Evolutionary conservation across 495 filamentous ascomycete species (phyloP).

Genomic region (Opeltia flavorubescens): DNA sequence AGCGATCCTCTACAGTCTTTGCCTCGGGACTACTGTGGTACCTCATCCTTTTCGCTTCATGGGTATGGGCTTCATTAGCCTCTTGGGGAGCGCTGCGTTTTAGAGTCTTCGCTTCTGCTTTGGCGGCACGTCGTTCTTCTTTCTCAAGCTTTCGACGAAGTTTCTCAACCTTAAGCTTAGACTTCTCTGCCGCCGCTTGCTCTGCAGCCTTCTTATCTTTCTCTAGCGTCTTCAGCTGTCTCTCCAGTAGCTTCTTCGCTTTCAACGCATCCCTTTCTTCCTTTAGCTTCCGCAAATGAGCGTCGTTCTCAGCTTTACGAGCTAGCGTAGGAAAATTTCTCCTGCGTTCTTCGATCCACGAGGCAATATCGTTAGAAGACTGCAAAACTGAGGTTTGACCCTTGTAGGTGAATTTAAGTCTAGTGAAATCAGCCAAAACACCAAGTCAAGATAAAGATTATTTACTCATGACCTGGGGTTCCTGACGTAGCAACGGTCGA

Average conservation of each 20-base stretch:
- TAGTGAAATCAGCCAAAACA: constrained; percentile 1
- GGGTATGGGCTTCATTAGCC: not conserved
- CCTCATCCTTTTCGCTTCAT: constrained; percentile 3
- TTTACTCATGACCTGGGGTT: constrained; percentile 27
- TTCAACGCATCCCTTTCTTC: constrained; percentile 15
- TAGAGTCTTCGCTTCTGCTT: constrained; percentile 31
- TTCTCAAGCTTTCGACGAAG: constrained; percentile 31
- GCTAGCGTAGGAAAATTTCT: constrained; percentile 65
- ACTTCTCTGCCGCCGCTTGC: constrained; percentile 20
- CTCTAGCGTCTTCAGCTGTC: constrained; percentile 1
- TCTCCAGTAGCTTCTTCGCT: constrained; percentile 1
- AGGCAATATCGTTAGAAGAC: constrained; percentile 52
- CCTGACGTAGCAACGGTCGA: constrained; percentile 20
- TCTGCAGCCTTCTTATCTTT: constrained; percentile 16
- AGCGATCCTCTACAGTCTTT: not conserved
- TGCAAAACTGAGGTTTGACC: constrained; percentile 31
- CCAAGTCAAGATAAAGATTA: constrained; percentile 2
- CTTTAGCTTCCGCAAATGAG: constrained; percentile 19
- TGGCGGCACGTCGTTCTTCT: constrained; percentile 33
- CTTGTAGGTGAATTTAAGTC: constrained; percentile 29
- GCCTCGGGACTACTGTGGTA: not conserved
- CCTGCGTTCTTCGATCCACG: constrained; percentile 70
- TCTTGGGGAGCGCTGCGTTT: not conserved
- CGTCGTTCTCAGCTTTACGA: constrained; percentile 35
- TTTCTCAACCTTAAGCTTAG: constrained; percentile 36